Base-by-base conservation (phyloP, 2,329 filamentous ascomycete genomes). In the Zasmidium citrigriseum region DNA sequence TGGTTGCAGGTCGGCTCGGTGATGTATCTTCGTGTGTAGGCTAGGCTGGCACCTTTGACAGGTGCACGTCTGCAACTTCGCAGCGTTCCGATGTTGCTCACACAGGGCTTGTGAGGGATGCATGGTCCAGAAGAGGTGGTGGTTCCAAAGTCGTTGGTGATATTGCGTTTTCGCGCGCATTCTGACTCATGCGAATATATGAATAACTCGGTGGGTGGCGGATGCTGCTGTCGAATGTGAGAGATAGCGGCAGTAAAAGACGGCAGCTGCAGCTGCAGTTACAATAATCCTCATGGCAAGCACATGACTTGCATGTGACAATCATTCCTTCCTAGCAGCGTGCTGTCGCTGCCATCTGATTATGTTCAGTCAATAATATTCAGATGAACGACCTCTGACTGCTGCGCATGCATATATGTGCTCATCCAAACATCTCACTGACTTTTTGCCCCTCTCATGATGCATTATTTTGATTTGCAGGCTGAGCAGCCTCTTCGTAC, bases 401-500 rank as follows among this genome's bases (percentile, higher is more conserved):
- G n/a, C n/a, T n/a, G n/a, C n/a, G n/a, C n/a, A n/a, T n/a, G n/a
- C n/a, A 45, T 45, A 45, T n/a, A 5, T n/a, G 41, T n/a, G 5
- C 51, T 58, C 57, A 20, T 52, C 20, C 44, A 54, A 38, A 38
- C 53, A 55, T 1, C 21, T 25, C 1, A 45, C 54, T 45, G 38
- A 52, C 23, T 44, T 62, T 57, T 59, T n/a, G n/a, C n/a, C n/a
- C n/a, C n/a, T n/a, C n/a, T n/a, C n/a, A n/a, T n/a, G n/a, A n/a
- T n/a, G n/a, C n/a, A n/a, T n/a, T n/a, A n/a, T n/a, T n/a, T n/a
- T n/a, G n/a, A n/a, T n/a, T n/a, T n/a, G n/a, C n/a, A n/a, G n/a
- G n/a, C n/a, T n/a, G 58, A 25, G 52, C 18, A 24, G 20, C 62
- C 62, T 52, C 66, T 20, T 64, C 59, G 21, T 59, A 64, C 21